Evolutionary conservation across 345 rosid species (phyloP).

Genomic region (Syzygium aromaticum): DNA sequence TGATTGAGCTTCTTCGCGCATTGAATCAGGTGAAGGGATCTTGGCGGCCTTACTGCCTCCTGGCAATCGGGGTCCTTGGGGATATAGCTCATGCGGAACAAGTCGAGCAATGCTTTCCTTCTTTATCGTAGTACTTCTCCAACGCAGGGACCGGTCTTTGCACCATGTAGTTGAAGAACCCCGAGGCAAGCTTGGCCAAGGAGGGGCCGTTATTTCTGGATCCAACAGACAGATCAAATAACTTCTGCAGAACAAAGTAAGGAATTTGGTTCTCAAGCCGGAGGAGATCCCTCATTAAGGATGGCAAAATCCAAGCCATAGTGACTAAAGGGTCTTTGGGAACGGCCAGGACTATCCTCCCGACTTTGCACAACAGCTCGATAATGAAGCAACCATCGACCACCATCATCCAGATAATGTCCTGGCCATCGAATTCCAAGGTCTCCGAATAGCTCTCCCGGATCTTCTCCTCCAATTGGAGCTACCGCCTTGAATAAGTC

Average conservation of each 20-base stretch:
- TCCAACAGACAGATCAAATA: slow-evolving; percentile 35
- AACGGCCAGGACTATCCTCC: slow-evolving; percentile 17
- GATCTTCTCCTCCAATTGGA: slow-evolving; percentile 30
- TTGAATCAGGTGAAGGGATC: slow-evolving; percentile 34
- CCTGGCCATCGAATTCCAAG: slow-evolving; percentile 16
- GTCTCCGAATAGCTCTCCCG: slow-evolving; percentile 63
- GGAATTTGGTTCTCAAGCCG: slow-evolving; percentile 61
- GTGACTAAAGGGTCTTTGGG: slow-evolving; percentile 50
- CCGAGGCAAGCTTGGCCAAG: slow-evolving; percentile 38
- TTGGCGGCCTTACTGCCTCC: background rate
- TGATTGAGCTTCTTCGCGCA: slow-evolving; percentile 49
- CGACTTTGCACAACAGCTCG: slow-evolving; percentile 55
- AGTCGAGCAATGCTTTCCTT: slow-evolving; percentile 58
- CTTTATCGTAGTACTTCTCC: slow-evolving; percentile 9
- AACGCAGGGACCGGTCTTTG: slow-evolving; percentile 26
- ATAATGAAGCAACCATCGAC: slow-evolving; percentile 60
- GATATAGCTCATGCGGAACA: slow-evolving; percentile 39
- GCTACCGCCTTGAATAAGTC: slow-evolving; percentile 28
- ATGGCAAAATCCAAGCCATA: slow-evolving; percentile 66
- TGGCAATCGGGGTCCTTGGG: slow-evolving; percentile 1
- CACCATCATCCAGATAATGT: slow-evolving; percentile 53
- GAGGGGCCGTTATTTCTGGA: slow-evolving; percentile 13
- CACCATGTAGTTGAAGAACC: slow-evolving; percentile 46
- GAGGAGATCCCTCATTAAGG: slow-evolving; percentile 54
- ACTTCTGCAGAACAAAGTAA: slow-evolving; percentile 45